Evolutionary conservation across 2,329 filamentous ascomycete species (phyloP).

Genomic region (Huntiella decipiens): DNA sequence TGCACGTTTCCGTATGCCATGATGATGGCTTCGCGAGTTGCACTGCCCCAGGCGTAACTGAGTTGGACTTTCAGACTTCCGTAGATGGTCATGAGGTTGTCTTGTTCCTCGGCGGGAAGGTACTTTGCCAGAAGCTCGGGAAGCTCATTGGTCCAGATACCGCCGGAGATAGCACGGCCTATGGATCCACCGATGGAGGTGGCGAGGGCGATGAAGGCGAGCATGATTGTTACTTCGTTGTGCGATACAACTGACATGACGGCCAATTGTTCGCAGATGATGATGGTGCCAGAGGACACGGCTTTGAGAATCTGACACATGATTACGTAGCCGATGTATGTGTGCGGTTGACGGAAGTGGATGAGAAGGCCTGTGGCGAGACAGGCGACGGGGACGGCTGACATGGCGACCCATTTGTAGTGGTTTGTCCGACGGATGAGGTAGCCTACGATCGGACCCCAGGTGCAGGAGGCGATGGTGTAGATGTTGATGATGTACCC

Average conservation of each 20-base stretch:
- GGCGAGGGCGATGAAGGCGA: slow-evolving; percentile 42
- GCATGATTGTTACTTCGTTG: slow-evolving; percentile 38
- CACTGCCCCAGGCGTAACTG: slow-evolving; percentile 29
- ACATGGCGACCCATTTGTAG: slow-evolving; percentile 21
- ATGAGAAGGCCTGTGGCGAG: slow-evolving; percentile 40
- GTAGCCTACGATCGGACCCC: slow-evolving; percentile 17
- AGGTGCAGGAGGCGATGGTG: slow-evolving; percentile 20
- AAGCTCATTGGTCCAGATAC: slow-evolving; percentile 45
- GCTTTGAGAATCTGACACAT: slow-evolving; percentile 45
- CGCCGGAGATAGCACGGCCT: slow-evolving; percentile 37
- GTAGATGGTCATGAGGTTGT: slow-evolving; percentile 25
- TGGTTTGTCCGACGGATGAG: slow-evolving; percentile 17
- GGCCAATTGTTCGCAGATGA: slow-evolving; percentile 41
- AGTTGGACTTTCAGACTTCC: slow-evolving; percentile 33
- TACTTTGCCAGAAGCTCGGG: slow-evolving; percentile 28
- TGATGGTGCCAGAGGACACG: slow-evolving; percentile 38
- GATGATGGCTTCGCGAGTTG: slow-evolving; percentile 36
- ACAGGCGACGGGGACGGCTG: slow-evolving; percentile 32
- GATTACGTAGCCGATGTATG: slow-evolving; percentile 32
- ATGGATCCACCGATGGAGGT: slow-evolving; percentile 40
- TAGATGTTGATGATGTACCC: slow-evolving; percentile 24
- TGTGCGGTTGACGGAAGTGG: slow-evolving; percentile 31
- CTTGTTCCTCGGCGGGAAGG: slow-evolving; percentile 23
- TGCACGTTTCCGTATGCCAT: slow-evolving; percentile 38
- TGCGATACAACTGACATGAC: slow-evolving; percentile 42